Percentiles rank a stretch among this genome's conserved stretches.
Evolutionary conservation across 106 monocot genomes (phyloP).

Genomic region (Agapanthus africanus): DNA sequence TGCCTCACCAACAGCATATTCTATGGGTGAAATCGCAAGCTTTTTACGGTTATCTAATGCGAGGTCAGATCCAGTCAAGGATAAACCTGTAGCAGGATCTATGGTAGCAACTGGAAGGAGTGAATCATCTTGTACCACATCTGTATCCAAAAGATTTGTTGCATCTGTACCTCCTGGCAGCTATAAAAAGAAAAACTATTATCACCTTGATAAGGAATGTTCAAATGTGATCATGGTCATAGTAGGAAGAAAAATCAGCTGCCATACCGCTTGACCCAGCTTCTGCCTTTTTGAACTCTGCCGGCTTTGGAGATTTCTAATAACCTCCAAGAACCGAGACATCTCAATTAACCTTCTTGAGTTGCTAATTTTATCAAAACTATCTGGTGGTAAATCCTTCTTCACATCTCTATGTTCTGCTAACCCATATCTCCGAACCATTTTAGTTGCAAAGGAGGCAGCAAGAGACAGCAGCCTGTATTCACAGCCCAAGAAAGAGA

Average conservation of each 20-base stretch:
- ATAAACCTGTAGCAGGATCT: conserved; percentile 16
- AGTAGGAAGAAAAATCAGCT: neutral
- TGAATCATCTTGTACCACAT: conserved; percentile 26
- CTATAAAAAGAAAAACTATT: conserved; percentile 20
- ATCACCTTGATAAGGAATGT: neutral
- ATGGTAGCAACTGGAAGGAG: conserved; percentile 20
- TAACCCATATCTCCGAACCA: conserved; percentile 72
- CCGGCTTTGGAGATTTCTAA: conserved; percentile 69
- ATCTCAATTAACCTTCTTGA: conserved; percentile 67
- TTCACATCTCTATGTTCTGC: conserved; percentile 20
- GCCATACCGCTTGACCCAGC: conserved; percentile 38
- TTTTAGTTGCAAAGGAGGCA: conserved; percentile 93
- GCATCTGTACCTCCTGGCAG: conserved; percentile 39
- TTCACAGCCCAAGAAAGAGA: conserved; percentile 2
- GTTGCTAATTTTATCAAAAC: conserved; percentile 20
- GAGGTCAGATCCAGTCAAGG: conserved; percentile 8
- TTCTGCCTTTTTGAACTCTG: conserved; percentile 38
- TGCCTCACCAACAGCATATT: conserved; percentile 20
- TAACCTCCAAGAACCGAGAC: conserved; percentile 77
- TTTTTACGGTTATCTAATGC: conserved; percentile 9
- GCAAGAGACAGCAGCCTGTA: conserved; percentile 74
- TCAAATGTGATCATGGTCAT: neutral
- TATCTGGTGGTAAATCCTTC: conserved; percentile 3
- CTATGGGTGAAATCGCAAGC: conserved; percentile 23
- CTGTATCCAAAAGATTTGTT: conserved; percentile 25